Base-by-base conservation (phyloP, 169 alveolate genomes). In the Plasmodium vivax region DNA sequence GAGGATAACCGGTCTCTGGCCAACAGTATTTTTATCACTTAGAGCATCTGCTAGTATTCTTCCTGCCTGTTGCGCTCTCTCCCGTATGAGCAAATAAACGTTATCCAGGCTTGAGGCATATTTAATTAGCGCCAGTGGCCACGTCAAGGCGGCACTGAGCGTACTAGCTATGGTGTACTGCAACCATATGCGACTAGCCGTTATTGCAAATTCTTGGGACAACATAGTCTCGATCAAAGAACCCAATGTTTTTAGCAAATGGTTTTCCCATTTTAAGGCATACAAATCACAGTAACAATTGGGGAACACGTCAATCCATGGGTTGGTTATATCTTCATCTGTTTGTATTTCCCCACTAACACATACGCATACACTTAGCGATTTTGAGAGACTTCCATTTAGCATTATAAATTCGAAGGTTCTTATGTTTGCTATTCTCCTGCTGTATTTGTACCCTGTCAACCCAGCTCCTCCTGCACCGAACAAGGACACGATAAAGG, bases 51-150 rank as follows among this genome's bases (percentile, higher is more conserved):
- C 99, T 71, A 98, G 96, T 3, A 97, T 92, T 34, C 95, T 77
- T 27, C 99, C 99, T 14, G 98, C 98, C 85, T 95, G 98, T 92
- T 96, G 96, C 16, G 99, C 98, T 81, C 98, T 94, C 45, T 97
- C 98, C 83, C 98, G 93, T 73, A 96, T 94, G 36, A 97, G 95
- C 80, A 97, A 93, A 98, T 98, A 98, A 34, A 98, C 96, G 93
- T 97, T 98, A 87, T 98, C 99, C 27, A 98, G 93, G 56, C 96
- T 96, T 30, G 98, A 96, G 23, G 99, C 98, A 93, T 95, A 97
- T 92, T 97, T 98, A 82, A 98, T 95, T 72, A 97, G 84, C 9
- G 98, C 96, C 83, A 98, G 93, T 41, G 99, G 99, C 98, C 98
- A 98, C 58, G 97, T 95, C 74, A 97, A 80, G 2, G 97, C 96